Evolutionary conservation across 345 rosid species (phyloP).

Genomic region (Populus euphratica): DNA sequence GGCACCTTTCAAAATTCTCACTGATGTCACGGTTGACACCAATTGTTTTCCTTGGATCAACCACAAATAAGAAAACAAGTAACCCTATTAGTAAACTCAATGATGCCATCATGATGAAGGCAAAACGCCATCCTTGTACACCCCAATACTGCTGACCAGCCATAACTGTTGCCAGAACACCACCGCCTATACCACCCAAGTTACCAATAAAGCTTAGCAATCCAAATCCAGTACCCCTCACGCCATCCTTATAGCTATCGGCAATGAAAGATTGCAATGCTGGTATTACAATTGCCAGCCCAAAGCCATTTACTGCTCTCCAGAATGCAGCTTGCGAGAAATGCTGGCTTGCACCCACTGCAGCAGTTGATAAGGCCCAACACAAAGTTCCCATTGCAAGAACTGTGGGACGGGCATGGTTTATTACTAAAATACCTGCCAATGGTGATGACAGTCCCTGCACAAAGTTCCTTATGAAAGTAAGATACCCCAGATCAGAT

Average conservation of each 20-base stretch:
- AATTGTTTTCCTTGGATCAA: slow-evolving; percentile 57
- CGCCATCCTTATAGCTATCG: slow-evolving; percentile 79
- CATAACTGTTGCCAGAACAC: slow-evolving; percentile 89
- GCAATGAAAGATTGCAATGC: slow-evolving; percentile 96
- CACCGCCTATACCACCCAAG: slow-evolving; percentile 93
- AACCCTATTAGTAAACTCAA: slow-evolving; percentile 69
- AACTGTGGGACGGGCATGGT: slow-evolving; percentile 81
- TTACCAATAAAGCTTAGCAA: slow-evolving; percentile 73
- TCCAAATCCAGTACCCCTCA: slow-evolving; percentile 90
- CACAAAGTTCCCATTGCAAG: slow-evolving; percentile 83
- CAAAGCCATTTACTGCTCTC: slow-evolving; percentile 97
- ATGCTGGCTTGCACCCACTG: slow-evolving; percentile 73
- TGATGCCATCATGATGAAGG: slow-evolving; percentile 82
- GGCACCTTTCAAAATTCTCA: slow-evolving; percentile 33
- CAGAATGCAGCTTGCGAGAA: slow-evolving; percentile 78
- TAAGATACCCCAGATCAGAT: slow-evolving; percentile 87
- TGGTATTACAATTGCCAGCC: slow-evolving; percentile 92
- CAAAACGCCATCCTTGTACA: slow-evolving; percentile 87
- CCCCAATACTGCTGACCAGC: slow-evolving; percentile 78
- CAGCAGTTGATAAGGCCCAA: slow-evolving; percentile 97
- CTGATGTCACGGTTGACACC: slow-evolving; percentile 8
- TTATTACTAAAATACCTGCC: slow-evolving; percentile 81
- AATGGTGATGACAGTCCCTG: slow-evolving; percentile 84
- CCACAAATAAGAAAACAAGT: slow-evolving; percentile 70
- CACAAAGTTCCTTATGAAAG: slow-evolving; percentile 92